Conservation (phyloP, 2,329 filamentous ascomycete genomes). For the Venturia asperata region DNA sequence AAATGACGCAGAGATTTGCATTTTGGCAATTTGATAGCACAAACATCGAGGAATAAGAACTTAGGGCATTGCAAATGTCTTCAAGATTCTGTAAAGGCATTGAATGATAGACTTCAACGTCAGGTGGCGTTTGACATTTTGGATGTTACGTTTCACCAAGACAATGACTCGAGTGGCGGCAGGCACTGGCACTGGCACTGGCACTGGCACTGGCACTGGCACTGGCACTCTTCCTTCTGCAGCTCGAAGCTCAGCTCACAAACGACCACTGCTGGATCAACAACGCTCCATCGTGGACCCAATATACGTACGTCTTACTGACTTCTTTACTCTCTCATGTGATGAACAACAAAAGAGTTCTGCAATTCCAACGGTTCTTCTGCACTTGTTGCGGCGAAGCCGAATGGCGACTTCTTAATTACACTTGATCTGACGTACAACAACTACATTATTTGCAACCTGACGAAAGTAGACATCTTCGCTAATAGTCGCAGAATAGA, state of each 20-base stretch:
- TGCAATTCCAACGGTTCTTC: slow-evolving; percentile 20
- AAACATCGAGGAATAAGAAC: too few species aligned
- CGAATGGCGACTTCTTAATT: slow-evolving; percentile 19
- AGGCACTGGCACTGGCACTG: too few species aligned
- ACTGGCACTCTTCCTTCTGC: too few species aligned
- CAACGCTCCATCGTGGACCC: background rate
- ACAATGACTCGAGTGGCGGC: too few species aligned
- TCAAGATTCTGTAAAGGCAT: too few species aligned
- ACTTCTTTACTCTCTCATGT: background rate
- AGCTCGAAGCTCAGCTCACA: background rate
- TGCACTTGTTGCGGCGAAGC: slow-evolving; percentile 14
- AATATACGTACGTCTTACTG: background rate
- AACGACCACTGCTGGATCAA: background rate
- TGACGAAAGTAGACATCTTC: background rate
- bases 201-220: too few species aligned
- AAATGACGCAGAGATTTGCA: too few species aligned
- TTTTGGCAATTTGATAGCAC: too few species aligned
- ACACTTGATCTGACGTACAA: slow-evolving; percentile 19
- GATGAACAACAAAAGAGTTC: slow-evolving; percentile 20
- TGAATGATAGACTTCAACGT: too few species aligned
- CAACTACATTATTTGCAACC: background rate
- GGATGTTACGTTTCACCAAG: too few species aligned
- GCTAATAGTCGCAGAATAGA: background rate
- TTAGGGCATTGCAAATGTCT: too few species aligned
- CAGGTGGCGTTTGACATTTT: too few species aligned